Base-by-base conservation (phyloP, 495 filamentous ascomycete genomes). In the Cercophora samala region DNA sequence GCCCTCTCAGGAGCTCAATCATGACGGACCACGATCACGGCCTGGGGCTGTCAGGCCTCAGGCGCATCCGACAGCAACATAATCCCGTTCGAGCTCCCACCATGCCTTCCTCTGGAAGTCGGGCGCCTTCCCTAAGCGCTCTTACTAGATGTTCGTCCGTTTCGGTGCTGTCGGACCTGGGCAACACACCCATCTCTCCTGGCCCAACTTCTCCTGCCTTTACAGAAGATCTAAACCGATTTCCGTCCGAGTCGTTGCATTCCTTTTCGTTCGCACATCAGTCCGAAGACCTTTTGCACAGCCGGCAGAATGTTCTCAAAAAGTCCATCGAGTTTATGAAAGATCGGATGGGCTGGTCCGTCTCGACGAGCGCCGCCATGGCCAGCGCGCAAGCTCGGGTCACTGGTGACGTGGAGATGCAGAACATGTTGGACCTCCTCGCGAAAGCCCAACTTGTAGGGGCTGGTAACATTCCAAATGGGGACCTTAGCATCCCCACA, bases 211-310 rank as follows among this genome's bases (percentile, higher is more conserved):
- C 89, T 56, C 90, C 91, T 51, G 86, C 86, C 58, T 90, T 93
- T 67, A 81, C 89, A 71, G 95, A 98, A 83, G 95, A 98, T 72
- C 86, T 99, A 32, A 87, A 88, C 58, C 87, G 93, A 56, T 99
- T 98, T 74, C 94, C 96, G 1, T 91, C 91, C 71, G 95, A 99
- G 77, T 99, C 95, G 0, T 78, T 99, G 65, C 95, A 99, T 75
- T 98, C 96, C 0, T 99, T 99, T 79, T 98, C 96, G 32, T 99
- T 99, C 76, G 92, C 96, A 3, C 92, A 97, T 66, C 94, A 97
- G 77, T 93, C 93, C 5, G 94, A 97, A 73, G 93, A 97, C 71
- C 82, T 90, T 56, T 85, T 98, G 26, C 91, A 96, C 72, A 97
- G 82, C 73, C 87, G 96, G 58, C 96, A 98, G 74, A 97, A 93